A percentile compares a stretch with the other conserved stretches of the same genome.
Conservation (phyloP, 164 flowering plant species). For the Malania oleifera region DNA sequence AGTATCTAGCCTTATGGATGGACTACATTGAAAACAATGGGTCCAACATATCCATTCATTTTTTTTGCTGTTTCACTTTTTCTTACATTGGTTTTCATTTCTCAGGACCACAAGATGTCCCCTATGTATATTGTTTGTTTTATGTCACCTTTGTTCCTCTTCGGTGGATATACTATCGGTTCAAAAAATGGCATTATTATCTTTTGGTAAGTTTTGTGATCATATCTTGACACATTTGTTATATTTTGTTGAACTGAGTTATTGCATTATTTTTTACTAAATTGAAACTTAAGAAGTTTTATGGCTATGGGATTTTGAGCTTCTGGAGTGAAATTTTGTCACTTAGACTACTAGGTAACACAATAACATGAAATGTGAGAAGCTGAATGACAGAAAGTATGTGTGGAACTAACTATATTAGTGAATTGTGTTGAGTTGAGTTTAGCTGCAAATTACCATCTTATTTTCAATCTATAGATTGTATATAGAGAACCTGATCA, state of each 20-base stretch:
- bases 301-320: neutral
- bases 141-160: conserved; percentile 84
- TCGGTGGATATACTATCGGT: conserved; percentile 95
- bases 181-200: conserved; percentile 97
- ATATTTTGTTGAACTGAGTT: neutral
- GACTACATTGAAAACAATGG: neutral
- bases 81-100: conserved; percentile 9
- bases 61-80: neutral
- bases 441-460: no score
- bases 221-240: neutral
- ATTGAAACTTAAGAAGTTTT: neutral
- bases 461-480: no score
- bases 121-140: conserved; percentile 87
- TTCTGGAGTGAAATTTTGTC: no score
- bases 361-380: no score
- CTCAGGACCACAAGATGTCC: conserved; percentile 90
- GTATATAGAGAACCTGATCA: no score
- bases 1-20: neutral
- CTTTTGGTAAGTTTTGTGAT: conserved; percentile 68
- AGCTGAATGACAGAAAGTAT: no score
- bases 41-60: neutral
- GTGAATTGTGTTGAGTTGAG: no score
- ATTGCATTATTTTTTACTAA: neutral
- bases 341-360: neutral
- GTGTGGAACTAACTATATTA: no score